Percentiles rank a stretch among this genome's conserved stretches.
phyloP scores from a whole-genome alignment of 306 rosid species.

The Dryas octopetala region DNA sequence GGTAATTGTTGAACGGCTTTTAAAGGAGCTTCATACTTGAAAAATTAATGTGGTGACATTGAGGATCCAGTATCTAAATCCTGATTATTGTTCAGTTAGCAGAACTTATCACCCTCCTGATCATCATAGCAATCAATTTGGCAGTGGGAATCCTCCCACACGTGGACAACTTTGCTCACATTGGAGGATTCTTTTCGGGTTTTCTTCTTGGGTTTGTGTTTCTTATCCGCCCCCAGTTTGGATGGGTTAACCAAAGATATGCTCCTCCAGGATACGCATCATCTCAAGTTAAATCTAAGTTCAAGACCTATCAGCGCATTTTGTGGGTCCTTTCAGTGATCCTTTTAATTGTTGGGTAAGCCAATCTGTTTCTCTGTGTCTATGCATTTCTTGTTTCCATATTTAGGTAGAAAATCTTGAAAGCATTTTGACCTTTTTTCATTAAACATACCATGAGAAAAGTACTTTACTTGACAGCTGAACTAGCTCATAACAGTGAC shows the following conservation, averaged over 20 bases:
- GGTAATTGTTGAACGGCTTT: conserved; percentile 44
- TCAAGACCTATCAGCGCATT: conserved; percentile 80
- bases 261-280: conserved; percentile 39
- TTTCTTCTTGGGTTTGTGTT: conserved; percentile 93
- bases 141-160: conserved; percentile 96
- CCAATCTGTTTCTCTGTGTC: conserved; percentile 12
- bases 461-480: not conserved
- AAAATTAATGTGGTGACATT: not conserved
- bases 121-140: conserved; percentile 76
- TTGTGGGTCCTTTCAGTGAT: conserved; percentile 74
- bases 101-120: conserved; percentile 71
- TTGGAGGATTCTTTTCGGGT: conserved; percentile 92
- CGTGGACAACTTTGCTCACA: conserved; percentile 95
- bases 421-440: not conserved
- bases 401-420: not conserved
- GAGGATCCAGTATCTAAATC: not conserved
- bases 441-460: not conserved
- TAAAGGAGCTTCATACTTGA: not conserved
- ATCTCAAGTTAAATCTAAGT: conserved; percentile 50
- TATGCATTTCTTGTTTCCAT: not conserved
- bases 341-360: conserved; percentile 79
- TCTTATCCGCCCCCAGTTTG: conserved; percentile 91
- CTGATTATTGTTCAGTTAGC: conserved; percentile 46
- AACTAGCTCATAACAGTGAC: conserved; percentile 1
- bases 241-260: conserved; percentile 84